A percentile compares a stretch with the other conserved stretches of the same genome.
Conservation (phyloP, 176 grass and related monocot species). For the Puya raimondii region DNA sequence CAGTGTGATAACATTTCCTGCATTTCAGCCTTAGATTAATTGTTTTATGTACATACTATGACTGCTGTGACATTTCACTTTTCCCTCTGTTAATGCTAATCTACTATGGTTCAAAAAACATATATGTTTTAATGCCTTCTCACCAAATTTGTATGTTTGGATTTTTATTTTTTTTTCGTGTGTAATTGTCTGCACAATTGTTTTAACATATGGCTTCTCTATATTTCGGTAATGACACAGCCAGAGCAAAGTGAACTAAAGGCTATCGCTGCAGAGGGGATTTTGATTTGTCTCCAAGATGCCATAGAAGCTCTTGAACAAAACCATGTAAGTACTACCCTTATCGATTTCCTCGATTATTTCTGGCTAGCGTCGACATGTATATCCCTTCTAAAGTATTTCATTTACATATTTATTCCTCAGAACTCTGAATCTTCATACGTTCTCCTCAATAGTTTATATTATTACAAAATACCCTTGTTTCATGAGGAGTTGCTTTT, state of each 20-base stretch:
- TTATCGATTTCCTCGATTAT: neutral
- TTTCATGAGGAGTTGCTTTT: too few relatives aligned
- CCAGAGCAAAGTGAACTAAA: conserved; percentile 72
- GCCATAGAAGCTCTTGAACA: conserved; percentile 68
- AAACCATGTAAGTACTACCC: conserved; percentile 48
- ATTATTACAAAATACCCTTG: too few relatives aligned
- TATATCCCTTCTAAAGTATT: neutral
- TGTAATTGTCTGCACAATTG: neutral
- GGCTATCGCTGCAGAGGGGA: conserved; percentile 72
- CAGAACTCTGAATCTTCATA: neutral
- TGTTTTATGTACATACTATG: too few relatives aligned
- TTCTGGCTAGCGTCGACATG: neutral
- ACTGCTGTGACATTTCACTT: too few relatives aligned
- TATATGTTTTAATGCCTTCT: too few relatives aligned
- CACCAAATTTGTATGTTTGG: neutral
- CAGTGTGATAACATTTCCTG: too few relatives aligned
- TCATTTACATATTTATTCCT: neutral
- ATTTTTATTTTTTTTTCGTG: neutral
- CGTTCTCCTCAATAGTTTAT: too few relatives aligned
- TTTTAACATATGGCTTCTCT: conserved; percentile 10
- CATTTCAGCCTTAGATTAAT: too few relatives aligned
- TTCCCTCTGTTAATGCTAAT: too few relatives aligned
- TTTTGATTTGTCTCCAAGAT: conserved; percentile 87
- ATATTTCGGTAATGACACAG: conserved; percentile 25
- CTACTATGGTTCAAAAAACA: too few relatives aligned